These are phyloP conservation scores for Strombidium stylifer DNA, from an alignment of 73 alveolate genomes.

Conservation along the genomic window DNA sequence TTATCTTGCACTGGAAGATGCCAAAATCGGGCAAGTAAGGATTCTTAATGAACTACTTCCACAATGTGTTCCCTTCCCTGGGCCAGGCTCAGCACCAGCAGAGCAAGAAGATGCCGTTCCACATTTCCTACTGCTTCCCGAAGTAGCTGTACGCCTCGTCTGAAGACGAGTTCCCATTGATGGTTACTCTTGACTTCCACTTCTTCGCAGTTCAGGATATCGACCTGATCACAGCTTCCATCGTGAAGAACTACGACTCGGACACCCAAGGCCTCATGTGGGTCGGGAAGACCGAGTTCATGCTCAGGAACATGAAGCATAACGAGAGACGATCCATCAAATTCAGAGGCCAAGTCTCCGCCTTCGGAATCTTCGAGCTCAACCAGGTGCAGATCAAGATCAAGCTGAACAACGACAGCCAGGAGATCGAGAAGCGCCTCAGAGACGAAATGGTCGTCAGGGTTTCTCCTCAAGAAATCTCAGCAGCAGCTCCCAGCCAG, in stretches of 20 bases:
- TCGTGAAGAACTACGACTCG: background rate
- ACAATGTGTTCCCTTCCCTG: background rate
- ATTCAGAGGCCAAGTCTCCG: no score
- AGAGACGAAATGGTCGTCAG: no score
- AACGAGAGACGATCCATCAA: no score
- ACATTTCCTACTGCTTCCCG: slow-evolving; percentile 10
- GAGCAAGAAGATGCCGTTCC: slow-evolving; percentile 14
- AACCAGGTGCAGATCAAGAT: no score
- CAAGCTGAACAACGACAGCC: no score
- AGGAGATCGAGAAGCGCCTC: no score
- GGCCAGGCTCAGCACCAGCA: background rate
- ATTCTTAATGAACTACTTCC: slow-evolving; percentile 24
- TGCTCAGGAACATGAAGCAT: background rate
- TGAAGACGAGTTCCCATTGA: background rate
- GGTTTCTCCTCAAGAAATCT: no score
- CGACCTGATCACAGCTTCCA: background rate
- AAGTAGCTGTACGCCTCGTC: no score
- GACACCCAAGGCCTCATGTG: slow-evolving; percentile 16
- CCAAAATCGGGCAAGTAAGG: slow-evolving; percentile 10
- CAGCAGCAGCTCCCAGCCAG: no score
- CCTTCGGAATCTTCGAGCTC: no score
- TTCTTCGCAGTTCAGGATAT: slow-evolving; percentile 8
- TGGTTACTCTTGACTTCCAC: background rate
- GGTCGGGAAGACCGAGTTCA: slow-evolving; percentile 27
- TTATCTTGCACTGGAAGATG: slow-evolving; percentile 21